phyloP scores from a whole-genome alignment of 2,329 filamentous ascomycete species.

The Paecilomyces sp. region DNA sequence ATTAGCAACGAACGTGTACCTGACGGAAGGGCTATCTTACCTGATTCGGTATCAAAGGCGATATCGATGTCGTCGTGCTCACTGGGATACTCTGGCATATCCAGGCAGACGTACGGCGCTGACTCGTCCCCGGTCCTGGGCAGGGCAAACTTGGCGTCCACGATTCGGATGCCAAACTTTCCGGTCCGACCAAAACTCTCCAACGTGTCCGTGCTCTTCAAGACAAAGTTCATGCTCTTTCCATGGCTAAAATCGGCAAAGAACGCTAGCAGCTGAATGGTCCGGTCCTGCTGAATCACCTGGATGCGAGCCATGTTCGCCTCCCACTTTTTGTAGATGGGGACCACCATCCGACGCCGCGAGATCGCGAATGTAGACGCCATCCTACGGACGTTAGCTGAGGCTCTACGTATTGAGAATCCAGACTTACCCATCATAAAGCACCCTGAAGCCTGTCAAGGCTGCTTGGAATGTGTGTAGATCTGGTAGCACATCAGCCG shows the following conservation, averaged over 20 bases:
- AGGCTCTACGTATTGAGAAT: slow-evolving; percentile 2
- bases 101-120: slow-evolving; percentile 72
- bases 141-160: slow-evolving; percentile 85
- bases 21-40: slow-evolving; percentile 45
- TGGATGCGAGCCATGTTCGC: slow-evolving; percentile 73
- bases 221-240: slow-evolving; percentile 78
- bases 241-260: slow-evolving; percentile 84
- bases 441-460: slow-evolving; percentile 70
- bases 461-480: slow-evolving; percentile 73
- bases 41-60: slow-evolving; percentile 69
- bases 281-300: slow-evolving; percentile 67
- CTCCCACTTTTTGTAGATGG: slow-evolving; percentile 92
- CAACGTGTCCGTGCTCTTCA: slow-evolving; percentile 78
- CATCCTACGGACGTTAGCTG: slow-evolving; percentile 34
- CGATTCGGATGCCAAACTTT: slow-evolving; percentile 68
- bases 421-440: slow-evolving; percentile 53
- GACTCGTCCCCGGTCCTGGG: slow-evolving; percentile 52
- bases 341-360: slow-evolving; percentile 78
- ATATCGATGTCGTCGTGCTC: slow-evolving; percentile 90
- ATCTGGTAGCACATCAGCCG: slow-evolving; percentile 35
- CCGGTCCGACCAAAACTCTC: slow-evolving; percentile 59
- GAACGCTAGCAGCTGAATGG: slow-evolving; percentile 73
- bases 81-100: slow-evolving; percentile 80
- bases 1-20: slow-evolving; percentile 2
- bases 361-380: slow-evolving; percentile 74